Evolutionary conservation across 169 alveolate species (phyloP).

Genomic region (Plasmodium vinckei): DNA sequence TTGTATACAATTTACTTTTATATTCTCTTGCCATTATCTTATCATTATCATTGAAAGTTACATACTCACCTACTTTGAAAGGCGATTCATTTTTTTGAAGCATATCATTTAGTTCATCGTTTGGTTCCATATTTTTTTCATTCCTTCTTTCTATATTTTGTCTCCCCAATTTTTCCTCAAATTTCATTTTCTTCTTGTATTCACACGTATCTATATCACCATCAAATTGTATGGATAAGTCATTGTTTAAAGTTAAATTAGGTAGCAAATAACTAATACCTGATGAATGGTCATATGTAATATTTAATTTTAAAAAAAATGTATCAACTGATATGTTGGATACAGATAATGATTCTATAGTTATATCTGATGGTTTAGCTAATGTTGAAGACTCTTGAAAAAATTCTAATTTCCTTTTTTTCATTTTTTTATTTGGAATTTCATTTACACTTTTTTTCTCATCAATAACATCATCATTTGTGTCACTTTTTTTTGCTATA

Average conservation of each 20-base stretch:
- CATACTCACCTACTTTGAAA: not conserved
- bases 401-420: conserved; percentile 66
- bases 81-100: not conserved
- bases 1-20: conserved; percentile 25
- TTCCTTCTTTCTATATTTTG: conserved; percentile 1
- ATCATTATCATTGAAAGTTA: conserved; percentile 6
- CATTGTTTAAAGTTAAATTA: conserved; percentile 65
- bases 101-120: not conserved
- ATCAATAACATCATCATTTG: conserved; percentile 42
- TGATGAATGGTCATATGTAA: conserved; percentile 55
- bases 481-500: conserved; percentile 75
- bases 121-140: not conserved
- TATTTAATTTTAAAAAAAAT: conserved; percentile 70
- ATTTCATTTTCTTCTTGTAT: conserved; percentile 59
- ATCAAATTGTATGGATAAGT: conserved; percentile 75
- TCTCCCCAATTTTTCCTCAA: conserved; percentile 2
- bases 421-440: conserved; percentile 37
- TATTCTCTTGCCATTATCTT: conserved; percentile 7
- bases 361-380: conserved; percentile 70
- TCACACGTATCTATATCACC: conserved; percentile 72
- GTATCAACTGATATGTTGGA: conserved; percentile 74
- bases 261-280: conserved; percentile 51
- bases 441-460: conserved; percentile 45
- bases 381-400: conserved; percentile 70
- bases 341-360: conserved; percentile 34